Base-by-base conservation (phyloP, 805 yeast species). In the Sugiyamaella qingdaonensis region DNA sequence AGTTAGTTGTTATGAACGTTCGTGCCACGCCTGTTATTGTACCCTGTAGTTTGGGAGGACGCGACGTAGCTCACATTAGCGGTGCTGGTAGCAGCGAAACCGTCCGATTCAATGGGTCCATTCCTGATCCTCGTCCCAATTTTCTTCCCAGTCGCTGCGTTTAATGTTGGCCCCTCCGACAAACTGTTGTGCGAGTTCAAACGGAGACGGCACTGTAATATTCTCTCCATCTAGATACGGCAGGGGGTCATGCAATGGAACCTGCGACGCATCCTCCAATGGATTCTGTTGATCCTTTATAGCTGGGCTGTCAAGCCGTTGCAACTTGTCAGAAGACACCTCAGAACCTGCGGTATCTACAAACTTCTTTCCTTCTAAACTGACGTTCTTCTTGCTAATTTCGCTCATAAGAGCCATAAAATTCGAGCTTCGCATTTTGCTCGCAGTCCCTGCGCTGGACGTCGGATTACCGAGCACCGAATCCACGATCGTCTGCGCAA, bases 381-480 rank as follows among this genome's bases (percentile, higher is more conserved):
- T 47, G 19, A 59, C 60, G n/a, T 57, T 43, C 49, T 59, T 58
- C 37, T 57, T 54, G 24, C 63, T 55, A n/a, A 64, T 49, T 24
- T 60, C 52, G 31, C 59, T 52, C 67, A 64, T 64, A 14, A 64
- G 58, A 16, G 54, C 56, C 59, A 64, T 51, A 34, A 64, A 64
- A 29, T 62, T 50, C 19, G 63, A 57, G 50, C 57, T 56, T 44
- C 59, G 52, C 46, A 64, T 55, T 48, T 64, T 64, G 42, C 48
- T 51, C 10, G 52, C 34, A 27, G 55, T 56, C 13, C 31, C 32
- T 7, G 41, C 29, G 29, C 29, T 27, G 10, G 29, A 18, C 2
- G 44, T 10, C 11, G 46, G 11, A n/a, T 27, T 16, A 24, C 42
- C 42, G 10, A 27, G 41, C 49, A 60, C 46, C 5, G 50, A 36